A percentile compares a stretch with the other conserved stretches of the same genome.
Evolutionary conservation across 148 eudicot species (phyloP).

Genomic region (Fallopia convolvulus): DNA sequence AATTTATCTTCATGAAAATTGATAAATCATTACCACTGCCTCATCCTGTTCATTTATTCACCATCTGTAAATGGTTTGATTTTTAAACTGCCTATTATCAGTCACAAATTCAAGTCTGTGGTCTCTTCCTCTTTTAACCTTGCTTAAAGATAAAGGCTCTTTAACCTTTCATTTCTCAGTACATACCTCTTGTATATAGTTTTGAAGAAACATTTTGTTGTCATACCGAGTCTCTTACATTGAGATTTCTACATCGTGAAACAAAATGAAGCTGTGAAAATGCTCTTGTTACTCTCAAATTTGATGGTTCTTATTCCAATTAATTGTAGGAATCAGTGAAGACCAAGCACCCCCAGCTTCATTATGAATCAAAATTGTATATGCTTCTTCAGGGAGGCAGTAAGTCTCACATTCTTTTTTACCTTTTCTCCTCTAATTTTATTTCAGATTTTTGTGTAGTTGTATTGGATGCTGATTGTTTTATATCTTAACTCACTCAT

Average conservation of each 20-base stretch:
- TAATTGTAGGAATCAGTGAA: slow-evolving; percentile 71
- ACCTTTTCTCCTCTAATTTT: neutral
- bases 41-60: neutral
- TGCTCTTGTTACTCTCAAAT: neutral
- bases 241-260: neutral
- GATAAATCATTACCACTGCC: neutral
- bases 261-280: neutral
- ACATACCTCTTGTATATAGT: neutral
- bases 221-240: neutral
- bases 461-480: neutral
- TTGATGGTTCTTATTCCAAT: slow-evolving; percentile 2
- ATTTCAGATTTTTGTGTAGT: neutral
- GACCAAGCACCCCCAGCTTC: slow-evolving; percentile 91
- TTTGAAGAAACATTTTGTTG: neutral
- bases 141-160: neutral
- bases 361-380: slow-evolving; percentile 84
- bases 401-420: slow-evolving; percentile 22
- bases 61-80: neutral
- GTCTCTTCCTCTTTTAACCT: neutral
- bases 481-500: neutral
- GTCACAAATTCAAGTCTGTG: neutral
- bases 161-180: neutral
- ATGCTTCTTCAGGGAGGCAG: slow-evolving; percentile 95
- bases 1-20: neutral
- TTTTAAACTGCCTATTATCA: neutral